Base-by-base conservation (phyloP, 352 stramenopile species). In the Pythium phragmitis region DNA sequence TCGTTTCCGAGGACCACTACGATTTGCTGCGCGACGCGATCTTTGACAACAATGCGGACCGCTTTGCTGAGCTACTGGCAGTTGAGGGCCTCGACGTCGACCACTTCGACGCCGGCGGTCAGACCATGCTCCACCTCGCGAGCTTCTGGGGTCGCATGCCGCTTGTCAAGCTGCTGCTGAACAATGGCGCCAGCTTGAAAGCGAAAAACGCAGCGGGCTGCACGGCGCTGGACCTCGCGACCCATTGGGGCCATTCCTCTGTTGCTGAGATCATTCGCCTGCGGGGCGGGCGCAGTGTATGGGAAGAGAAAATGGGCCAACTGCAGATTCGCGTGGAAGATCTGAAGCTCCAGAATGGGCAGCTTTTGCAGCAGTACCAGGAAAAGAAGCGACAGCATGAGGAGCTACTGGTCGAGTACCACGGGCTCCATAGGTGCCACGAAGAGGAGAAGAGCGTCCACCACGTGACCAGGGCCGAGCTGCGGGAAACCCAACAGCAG, bases 141-240 rank as follows among this genome's bases (percentile, higher is more conserved):
- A 80, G 80, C 47, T 92, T 92, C 47, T 90, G 80, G 80, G 83
- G 83, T 0, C 75, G 83, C 19, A 89, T 87, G 67, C 72, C 83
- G 7, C 55, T 90, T 39, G 72, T 82, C 50, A 88, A 88, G 51
- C 34, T 88, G 59, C 65, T 92, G 17, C 60, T 91, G 2, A 70
- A 70, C n/a, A 69, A 69, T 30, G 77, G 80, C 7, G 83, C 80
- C 21, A 92, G 74, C 56, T 68, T 90, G 41, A 90, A 89, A 65
- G 74, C 76, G 16, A 92, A 92, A 63, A 92, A 90, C 39, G 79
- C 83, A 1, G 81, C 83, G 0, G 75, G 77, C 0, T 92, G 79
- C 50, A 92, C 83, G 2, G 83, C 80, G 0, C 56, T 92, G 17
- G 83, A 92, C 46, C 70, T 92, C 12, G 80, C 83, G 12, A 88